Evolutionary conservation across 768 basidiomycete genomes (phyloP).

Genomic region (Boletus rubroflammeus): DNA sequence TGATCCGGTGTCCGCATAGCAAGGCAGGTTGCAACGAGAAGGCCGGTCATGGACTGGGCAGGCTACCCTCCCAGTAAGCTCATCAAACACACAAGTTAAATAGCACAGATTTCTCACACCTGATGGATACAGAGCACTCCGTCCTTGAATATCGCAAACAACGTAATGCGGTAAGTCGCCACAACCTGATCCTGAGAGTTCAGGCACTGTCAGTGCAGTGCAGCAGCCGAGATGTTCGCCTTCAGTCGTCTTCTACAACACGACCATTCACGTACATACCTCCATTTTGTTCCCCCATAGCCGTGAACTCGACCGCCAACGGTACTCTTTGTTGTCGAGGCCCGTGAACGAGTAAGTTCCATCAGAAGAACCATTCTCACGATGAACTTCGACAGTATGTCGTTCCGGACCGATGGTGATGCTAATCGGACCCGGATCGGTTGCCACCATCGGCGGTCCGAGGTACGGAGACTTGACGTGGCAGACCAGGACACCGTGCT

Average conservation of each 20-base stretch:
- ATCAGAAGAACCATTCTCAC: not conserved
- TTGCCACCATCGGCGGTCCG: constrained; percentile 18
- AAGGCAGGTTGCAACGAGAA: constrained; percentile 31
- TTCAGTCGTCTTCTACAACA: not conserved
- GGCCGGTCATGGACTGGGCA: constrained; percentile 25
- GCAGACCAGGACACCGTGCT: constrained; percentile 21
- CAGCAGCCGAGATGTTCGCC: not conserved
- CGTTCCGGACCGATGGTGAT: constrained; percentile 16
- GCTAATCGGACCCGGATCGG: constrained; percentile 15
- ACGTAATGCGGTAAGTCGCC: constrained; percentile 31
- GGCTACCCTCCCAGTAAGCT: constrained; percentile 13
- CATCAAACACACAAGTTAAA: not conserved
- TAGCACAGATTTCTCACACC: constrained; percentile 12
- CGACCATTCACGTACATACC: constrained; percentile 19
- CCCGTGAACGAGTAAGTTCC: constrained; percentile 22
- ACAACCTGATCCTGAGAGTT: constrained; percentile 21
- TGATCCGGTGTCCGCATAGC: constrained; percentile 31
- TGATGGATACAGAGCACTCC: constrained; percentile 30
- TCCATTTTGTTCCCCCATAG: constrained; percentile 16
- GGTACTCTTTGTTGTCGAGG: constrained; percentile 22
- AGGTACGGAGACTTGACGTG: constrained; percentile 28
- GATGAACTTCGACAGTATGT: constrained; percentile 11
- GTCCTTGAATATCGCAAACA: constrained; percentile 29
- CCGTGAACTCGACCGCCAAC: constrained; percentile 20
- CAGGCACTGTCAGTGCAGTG: constrained; percentile 18